Evolutionary conservation across 768 basidiomycete species (phyloP), one percentile per base, ranked within the genome.

Genomic region (Lactifluus subvellereus): DNA sequence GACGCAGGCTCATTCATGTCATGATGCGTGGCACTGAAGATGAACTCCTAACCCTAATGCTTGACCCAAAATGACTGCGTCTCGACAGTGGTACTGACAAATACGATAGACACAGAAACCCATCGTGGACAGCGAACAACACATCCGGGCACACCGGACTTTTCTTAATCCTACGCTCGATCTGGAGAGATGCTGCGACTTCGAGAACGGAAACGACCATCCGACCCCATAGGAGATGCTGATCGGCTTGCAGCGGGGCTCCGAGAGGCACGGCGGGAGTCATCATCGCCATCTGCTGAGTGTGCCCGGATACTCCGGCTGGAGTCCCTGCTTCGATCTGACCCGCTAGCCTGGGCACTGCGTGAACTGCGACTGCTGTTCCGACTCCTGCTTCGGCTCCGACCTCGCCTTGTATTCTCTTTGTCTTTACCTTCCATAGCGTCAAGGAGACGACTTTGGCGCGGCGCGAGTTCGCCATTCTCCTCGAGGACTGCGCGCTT

Each of bases 401-500:
- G 74, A 27, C 75, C 76, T 59, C 80, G 80, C 22, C 75, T 80
- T 14, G 66, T 57, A 37, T 50, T 72, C 49, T 75, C 73, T 32
- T 88, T 85, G 61, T 80, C 83, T 66, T 79, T 82, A 51, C 85
- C 89, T 71, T 93, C 88, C 84, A 96, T 82, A 1, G 91, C 93
- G 68, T 91, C 85, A 66, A 97, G 78, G n/a, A 99, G 75, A 50
- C 88, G 84, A 73, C 91, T 94, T 73, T 89, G 85, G 16, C 96
- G 79, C 4, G 91, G 89, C 0, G 87, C 87, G 27, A 99, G 80
- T 8, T 98, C 94, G 48, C 91, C 89, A 20, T 86, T 91, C 72
- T 99, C 96, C 77, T 98, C 97, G 30, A 98, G 77, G 3, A 91
- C 85, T 57, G 85, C 82, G 22, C 97, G 83, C 76, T 90, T 94